Evolutionary conservation across 2,329 filamentous ascomycete species (phyloP).

Genomic region (Aspergillus eucalypticola): DNA sequence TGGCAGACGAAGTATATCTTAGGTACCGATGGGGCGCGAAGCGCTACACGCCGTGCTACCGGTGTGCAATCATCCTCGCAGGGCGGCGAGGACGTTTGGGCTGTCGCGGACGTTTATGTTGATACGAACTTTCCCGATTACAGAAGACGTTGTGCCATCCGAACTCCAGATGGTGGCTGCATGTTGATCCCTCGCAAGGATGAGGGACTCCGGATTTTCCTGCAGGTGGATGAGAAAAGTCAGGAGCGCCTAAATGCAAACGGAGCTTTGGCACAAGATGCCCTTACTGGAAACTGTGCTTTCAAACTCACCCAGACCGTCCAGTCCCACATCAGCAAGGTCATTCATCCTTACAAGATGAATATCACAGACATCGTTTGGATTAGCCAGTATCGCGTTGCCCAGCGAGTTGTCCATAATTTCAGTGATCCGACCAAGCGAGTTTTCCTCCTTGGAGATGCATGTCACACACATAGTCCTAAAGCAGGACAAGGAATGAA

Average conservation of each 20-base stretch:
- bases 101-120: neutral
- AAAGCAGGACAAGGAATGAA: constrained; percentile 66
- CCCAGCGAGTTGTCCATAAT: too few species aligned
- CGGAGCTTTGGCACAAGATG: too few species aligned
- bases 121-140: neutral
- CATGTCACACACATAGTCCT: constrained; percentile 53
- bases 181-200: neutral
- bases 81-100: neutral
- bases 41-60: too few species aligned
- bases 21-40: too few species aligned
- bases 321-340: too few species aligned
- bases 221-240: neutral
- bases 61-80: neutral
- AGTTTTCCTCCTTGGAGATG: constrained; percentile 71
- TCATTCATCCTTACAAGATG: too few species aligned
- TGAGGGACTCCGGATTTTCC: neutral
- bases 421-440: constrained; percentile 40
- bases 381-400: too few species aligned
- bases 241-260: too few species aligned
- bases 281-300: too few species aligned
- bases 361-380: too few species aligned
- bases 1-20: too few species aligned
- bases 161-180: neutral
- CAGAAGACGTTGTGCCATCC: neutral
- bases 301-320: too few species aligned